Conservation (phyloP, 169 alveolate species). For the Sarcocystis neurona region DNA sequence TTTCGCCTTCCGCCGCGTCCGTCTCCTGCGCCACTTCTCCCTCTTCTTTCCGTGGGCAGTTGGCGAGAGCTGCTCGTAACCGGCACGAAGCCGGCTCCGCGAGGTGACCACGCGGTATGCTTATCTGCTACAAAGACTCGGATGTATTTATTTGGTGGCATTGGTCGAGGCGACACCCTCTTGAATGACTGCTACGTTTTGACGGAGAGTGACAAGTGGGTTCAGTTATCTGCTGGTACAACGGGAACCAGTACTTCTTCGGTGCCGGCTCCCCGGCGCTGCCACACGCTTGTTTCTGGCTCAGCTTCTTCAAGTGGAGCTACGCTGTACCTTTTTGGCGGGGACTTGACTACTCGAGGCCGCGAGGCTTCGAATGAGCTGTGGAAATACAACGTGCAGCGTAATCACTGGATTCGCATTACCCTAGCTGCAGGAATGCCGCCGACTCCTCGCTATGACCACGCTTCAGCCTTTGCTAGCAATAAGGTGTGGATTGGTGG, state of each 20-base stretch:
- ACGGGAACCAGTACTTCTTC: not conserved
- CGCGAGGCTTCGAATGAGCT: conserved; percentile 1
- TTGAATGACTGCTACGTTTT: not conserved
- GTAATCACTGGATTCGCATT: not conserved
- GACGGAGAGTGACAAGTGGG: not conserved
- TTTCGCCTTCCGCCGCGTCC: too few species aligned
- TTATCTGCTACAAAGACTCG: not conserved
- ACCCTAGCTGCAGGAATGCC: conserved; percentile 10
- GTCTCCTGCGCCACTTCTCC: too few species aligned
- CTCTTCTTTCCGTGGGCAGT: too few species aligned
- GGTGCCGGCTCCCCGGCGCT: not conserved
- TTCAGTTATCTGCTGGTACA: not conserved
- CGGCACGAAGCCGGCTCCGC: not conserved
- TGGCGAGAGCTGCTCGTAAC: too few species aligned
- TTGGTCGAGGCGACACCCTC: not conserved
- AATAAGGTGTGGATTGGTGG: conserved; percentile 26
- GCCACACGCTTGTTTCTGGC: conserved; percentile 7
- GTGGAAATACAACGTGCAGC: not conserved
- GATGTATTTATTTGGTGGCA: not conserved
- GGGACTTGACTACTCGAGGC: not conserved
- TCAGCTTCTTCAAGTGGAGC: not conserved
- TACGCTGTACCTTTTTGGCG: not conserved
- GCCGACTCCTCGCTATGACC: not conserved
- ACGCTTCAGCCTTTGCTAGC: conserved; percentile 1
- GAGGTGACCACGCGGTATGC: conserved; percentile 15